Conservation (phyloP, 176 grass and related monocot species). For the Aegilops tauschii region DNA sequence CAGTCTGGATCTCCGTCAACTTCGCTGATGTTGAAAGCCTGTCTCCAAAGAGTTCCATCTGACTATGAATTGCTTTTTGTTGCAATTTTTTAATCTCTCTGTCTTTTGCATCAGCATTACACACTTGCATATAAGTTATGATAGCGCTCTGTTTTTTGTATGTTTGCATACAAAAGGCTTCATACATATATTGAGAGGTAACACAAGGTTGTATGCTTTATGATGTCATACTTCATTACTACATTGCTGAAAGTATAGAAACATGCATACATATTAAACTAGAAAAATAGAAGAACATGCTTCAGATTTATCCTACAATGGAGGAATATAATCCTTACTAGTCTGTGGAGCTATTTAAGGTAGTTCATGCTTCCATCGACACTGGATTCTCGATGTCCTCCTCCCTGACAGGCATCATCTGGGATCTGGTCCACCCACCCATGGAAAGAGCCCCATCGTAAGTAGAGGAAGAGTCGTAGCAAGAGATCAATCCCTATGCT, state of each 20-base stretch:
- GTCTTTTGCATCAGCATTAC: no score
- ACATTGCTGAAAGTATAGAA: not conserved
- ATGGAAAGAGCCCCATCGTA: no score
- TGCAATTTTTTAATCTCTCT: no score
- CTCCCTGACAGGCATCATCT: no score
- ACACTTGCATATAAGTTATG: no score
- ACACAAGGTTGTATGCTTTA: not conserved
- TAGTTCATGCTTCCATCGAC: not conserved
- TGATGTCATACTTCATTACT: no score
- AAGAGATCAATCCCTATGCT: accelerated
- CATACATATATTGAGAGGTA: not conserved
- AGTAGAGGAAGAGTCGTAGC: no score
- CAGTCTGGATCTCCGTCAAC: no score
- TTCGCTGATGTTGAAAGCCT: no score
- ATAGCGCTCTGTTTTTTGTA: not conserved
- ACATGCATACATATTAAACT: not conserved
- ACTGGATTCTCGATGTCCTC: not conserved
- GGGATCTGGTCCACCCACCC: no score
- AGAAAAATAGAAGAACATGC: not conserved
- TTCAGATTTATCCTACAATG: not conserved
- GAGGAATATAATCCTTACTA: not conserved
- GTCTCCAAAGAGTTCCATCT: no score
- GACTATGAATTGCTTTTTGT: no score
- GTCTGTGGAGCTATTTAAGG: not conserved
- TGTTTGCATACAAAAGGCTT: not conserved